phyloP scores from a whole-genome alignment of 768 basidiomycete genomes.

The Suillus cothurnatus region DNA sequence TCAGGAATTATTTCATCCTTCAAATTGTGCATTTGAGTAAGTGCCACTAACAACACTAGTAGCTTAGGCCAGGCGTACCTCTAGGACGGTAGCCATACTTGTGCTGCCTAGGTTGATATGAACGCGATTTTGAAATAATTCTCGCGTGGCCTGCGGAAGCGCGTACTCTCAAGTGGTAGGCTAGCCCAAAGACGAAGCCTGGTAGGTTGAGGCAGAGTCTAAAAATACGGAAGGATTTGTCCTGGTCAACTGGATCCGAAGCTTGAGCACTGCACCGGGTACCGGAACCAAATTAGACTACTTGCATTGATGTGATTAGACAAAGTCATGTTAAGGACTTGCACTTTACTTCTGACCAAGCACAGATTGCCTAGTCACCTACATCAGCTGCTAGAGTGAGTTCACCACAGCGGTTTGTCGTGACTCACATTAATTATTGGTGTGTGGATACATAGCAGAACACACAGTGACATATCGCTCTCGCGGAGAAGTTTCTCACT shows the following conservation, averaged over 20 bases:
- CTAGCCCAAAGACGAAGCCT: background rate
- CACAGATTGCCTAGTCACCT: background rate
- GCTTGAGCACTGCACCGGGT: background rate
- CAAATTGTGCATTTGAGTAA: slow-evolving; percentile 1
- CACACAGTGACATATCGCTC: background rate
- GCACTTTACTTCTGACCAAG: background rate
- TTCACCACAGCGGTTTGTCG: background rate
- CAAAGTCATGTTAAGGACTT: background rate
- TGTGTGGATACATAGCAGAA: background rate
- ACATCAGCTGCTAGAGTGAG: background rate
- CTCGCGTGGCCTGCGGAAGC: background rate
- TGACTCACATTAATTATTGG: background rate
- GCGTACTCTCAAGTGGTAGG: background rate
- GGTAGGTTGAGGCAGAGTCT: background rate
- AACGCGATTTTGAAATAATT: background rate
- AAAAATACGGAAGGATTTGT: background rate
- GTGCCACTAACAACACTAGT: background rate
- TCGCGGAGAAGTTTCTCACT: background rate
- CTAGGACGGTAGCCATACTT: background rate
- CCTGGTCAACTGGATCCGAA: background rate
- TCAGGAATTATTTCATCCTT: slow-evolving; percentile 8
- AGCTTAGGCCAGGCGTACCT: background rate
- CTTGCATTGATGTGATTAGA: background rate
- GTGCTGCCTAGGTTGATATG: background rate
- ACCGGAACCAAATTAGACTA: background rate